A percentile compares a stretch with the other conserved stretches of the same genome.
Evolutionary conservation across 73 alveolate genomes (phyloP).

Genomic region (Effrenium voratum): DNA sequence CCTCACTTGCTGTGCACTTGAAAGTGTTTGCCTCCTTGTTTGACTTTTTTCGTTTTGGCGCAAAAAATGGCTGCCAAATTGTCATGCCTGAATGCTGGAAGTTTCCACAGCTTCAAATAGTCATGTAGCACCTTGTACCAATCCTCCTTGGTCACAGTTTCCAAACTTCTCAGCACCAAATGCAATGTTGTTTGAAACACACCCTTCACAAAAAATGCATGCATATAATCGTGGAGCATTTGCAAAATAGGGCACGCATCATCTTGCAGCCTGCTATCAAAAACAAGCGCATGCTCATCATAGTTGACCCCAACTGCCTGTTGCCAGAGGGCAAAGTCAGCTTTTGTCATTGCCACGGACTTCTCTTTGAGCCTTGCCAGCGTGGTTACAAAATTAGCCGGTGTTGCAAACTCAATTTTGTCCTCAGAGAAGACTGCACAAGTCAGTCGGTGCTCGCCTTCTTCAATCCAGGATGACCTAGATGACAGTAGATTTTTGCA

Average conservation of each 20-base stretch:
- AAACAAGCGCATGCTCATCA: neutral
- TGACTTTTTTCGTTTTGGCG: neutral
- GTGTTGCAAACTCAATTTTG: neutral
- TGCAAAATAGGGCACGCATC: neutral
- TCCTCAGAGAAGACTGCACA: neutral
- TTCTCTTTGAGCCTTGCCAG: neutral
- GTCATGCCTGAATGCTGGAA: neutral
- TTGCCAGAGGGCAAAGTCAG: slow-evolving; percentile 24
- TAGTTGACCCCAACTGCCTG: slow-evolving; percentile 41
- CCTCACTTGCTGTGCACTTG: neutral
- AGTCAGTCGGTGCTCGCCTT: neutral
- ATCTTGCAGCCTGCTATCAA: neutral
- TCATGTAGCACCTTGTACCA: neutral
- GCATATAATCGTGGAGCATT: neutral
- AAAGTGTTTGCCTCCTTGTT: neutral
- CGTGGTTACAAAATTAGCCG: neutral
- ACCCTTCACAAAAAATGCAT: neutral
- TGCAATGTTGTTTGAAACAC: neutral
- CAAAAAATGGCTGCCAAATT: neutral
- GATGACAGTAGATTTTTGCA: neutral
- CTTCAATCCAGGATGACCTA: neutral
- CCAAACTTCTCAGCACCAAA: neutral
- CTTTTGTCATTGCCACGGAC: neutral
- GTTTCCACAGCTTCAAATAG: neutral
- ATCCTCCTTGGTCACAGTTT: no score